Conservation (phyloP, 768 basidiomycete species). For the Cytidiella melzeri region DNA sequence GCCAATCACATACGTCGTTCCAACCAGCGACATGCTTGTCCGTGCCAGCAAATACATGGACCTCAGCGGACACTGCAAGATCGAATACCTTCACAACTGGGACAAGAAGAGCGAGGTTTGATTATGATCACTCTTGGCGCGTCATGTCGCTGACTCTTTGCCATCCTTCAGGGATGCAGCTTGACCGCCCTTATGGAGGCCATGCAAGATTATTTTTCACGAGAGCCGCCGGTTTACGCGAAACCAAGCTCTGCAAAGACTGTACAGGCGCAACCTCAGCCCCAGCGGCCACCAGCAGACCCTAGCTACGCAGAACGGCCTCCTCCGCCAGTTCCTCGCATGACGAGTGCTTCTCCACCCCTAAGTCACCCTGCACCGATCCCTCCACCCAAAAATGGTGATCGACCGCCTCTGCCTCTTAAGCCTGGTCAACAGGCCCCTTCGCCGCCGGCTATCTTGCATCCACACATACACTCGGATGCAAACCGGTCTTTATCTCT, state of each 20-base stretch:
- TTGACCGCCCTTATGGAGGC: constrained; percentile 68
- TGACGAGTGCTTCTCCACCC: constrained; percentile 8
- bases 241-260: constrained; percentile 45
- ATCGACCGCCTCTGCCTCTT: constrained; percentile 34
- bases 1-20: constrained; percentile 88
- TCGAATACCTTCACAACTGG: constrained; percentile 76
- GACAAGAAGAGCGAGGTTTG: constrained; percentile 76
- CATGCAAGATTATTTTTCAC: constrained; percentile 79
- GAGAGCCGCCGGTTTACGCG: constrained; percentile 84
- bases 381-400: constrained; percentile 12
- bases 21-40: constrained; percentile 87
- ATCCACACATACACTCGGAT: no score
- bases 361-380: constrained; percentile 8
- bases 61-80: constrained; percentile 65
- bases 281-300: constrained; percentile 11
- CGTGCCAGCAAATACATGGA: constrained; percentile 72
- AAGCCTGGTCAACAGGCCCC: constrained; percentile 22
- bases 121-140: constrained; percentile 9
- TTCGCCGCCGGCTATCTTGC: neutral
- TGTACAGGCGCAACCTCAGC: constrained; percentile 7
- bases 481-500: no score
- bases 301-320: constrained; percentile 21
- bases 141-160: constrained; percentile 1
- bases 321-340: constrained; percentile 21
- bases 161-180: constrained; percentile 56